Evolutionary conservation across 192 early-diverging fungal species (phyloP), one percentile per base, ranked within the genome.

Genomic region (Coemansia sp.): DNA sequence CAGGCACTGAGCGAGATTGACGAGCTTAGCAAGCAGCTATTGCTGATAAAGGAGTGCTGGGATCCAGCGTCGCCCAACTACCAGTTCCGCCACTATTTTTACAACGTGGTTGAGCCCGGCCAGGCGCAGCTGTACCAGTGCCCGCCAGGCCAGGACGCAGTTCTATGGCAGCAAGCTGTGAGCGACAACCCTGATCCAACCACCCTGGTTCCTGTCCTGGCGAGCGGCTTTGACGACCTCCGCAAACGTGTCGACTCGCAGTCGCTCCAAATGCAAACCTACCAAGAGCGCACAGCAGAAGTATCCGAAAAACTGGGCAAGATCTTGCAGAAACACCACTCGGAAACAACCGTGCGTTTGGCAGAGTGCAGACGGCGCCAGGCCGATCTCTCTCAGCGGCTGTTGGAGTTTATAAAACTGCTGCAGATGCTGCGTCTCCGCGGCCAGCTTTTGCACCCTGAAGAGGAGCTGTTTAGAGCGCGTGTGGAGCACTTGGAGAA

Each of bases 71-170:
- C 84, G 50, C 88, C 90, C 6, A 78, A 82, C 43, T 96, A 90
- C 66, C 85, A 89, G 47, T 94, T 96, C 72, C 89, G 88, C 88
- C 90, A 95, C 71, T 98, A 94, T 68, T 96, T 98, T 66, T 98
- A 98, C 75, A 98, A 97, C 65, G 85, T 91, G 70, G 93, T 92
- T 3, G 89, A 94, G 69, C 90, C 94, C 1, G 84, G 77, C n/a
- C 92, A 96, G 78, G 89, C 89, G 16, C 83, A 83, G 37, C 62
- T 86, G 51, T 97, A 98, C 65, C 86, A 81, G 52, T 88, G 85
- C 37, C 88, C 89, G 14, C 83, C 86, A 1, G 85, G 86, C 61
- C 75, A 90, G 13, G 90, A 95, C 53, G 68, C 77, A 1, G 66
- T 74, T 14, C 74, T 93, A 39, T 98, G 91, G 84, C 80, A 91